Base-by-base conservation (phyloP, 2,329 filamentous ascomycete species). In the Davidsoniella eucalypti region DNA sequence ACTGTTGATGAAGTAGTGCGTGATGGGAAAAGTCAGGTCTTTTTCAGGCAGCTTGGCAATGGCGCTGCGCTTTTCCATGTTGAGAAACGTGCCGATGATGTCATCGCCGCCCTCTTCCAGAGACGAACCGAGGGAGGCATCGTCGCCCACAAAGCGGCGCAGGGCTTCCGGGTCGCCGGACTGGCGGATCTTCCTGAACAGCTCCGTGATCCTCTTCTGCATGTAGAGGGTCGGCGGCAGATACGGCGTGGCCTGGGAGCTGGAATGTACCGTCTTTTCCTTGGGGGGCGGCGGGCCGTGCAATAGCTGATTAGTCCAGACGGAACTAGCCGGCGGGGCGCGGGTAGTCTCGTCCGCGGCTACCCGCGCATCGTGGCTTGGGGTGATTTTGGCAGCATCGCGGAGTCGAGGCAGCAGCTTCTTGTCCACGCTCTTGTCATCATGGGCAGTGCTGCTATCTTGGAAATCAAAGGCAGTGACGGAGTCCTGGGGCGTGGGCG, bases 1-100 rank as follows among this genome's bases (percentile, higher is more conserved):
- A 57, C 86, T 93, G 55, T 82, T 94, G 62, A 95, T 88, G 63
- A 87, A 95, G 67, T 95, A 95, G 61, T 93, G 87, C 44, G 82
- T 85, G 52, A 94, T 71, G 3, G 86, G 84, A 48, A 74, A 76
- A 0, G 73, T 73, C 29, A 78, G 61, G 59, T 87, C 81, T 52
- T 76, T 69, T 55, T 65, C 59, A 26, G 66, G 57, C 18, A 63
- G 52, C 6, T 65, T 62, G 18, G 65, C 64, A 17, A 65, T 57
- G 3, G 72, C 72, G 29, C 69, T 61, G 4, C 51, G 46, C 9
- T 33, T 25, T n/a, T 52, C 42, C 42, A 52, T 52, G 29, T 21
- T 36, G 23, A 52, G 42, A 21, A 52, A 52, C 38, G 49, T 52
- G 2, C 14, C 39, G 23, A 52, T 39, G 17, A 52, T 39, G 16